Percentiles rank a stretch among this genome's conserved stretches.
phyloP scores from a whole-genome alignment of 805 yeast genomes.

The Vanderwaltozyma yarrowii region DNA sequence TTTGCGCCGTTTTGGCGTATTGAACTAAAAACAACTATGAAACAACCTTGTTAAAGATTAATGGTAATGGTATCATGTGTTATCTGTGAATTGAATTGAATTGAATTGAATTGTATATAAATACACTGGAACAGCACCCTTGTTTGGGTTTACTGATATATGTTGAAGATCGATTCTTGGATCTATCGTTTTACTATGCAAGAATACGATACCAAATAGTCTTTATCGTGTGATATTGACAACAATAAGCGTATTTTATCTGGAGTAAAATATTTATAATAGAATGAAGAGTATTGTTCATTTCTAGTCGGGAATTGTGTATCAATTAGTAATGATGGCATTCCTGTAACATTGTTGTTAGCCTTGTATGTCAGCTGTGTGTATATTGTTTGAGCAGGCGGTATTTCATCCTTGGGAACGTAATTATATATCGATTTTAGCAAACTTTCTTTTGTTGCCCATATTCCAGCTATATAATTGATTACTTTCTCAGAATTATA shows the following conservation, averaged over 20 bases:
- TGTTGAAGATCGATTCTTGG: no score
- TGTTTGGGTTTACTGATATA: no score
- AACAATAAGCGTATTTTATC: slow-evolving; percentile 6
- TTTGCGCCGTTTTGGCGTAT: no score
- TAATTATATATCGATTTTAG: slow-evolving; percentile 15
- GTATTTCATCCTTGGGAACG: slow-evolving; percentile 9
- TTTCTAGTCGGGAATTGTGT: background rate
- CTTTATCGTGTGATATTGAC: slow-evolving; percentile 25
- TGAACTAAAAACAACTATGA: no score
- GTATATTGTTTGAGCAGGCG: slow-evolving; percentile 24
- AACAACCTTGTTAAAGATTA: no score
- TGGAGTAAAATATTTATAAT: slow-evolving; percentile 7
- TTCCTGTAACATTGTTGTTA: slow-evolving; percentile 7
- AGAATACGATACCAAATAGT: slow-evolving; percentile 17
- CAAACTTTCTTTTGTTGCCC: slow-evolving; percentile 26
- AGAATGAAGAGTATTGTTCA: slow-evolving; percentile 7
- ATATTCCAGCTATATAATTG: slow-evolving; percentile 21
- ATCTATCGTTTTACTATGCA: slow-evolving; percentile 2
- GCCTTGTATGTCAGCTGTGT: slow-evolving; percentile 17
- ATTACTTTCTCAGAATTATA: background rate
- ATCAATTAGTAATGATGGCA: slow-evolving; percentile 14
- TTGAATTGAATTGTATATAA: no score
- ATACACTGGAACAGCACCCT: no score
- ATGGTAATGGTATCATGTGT: no score
- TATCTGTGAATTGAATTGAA: no score